Percentiles rank a stretch among this genome's conserved stretches.
These are phyloP conservation scores for Raffaelea albimanens DNA, from an alignment of 2,329 filamentous ascomycete species.

Conservation along the genomic window DNA sequence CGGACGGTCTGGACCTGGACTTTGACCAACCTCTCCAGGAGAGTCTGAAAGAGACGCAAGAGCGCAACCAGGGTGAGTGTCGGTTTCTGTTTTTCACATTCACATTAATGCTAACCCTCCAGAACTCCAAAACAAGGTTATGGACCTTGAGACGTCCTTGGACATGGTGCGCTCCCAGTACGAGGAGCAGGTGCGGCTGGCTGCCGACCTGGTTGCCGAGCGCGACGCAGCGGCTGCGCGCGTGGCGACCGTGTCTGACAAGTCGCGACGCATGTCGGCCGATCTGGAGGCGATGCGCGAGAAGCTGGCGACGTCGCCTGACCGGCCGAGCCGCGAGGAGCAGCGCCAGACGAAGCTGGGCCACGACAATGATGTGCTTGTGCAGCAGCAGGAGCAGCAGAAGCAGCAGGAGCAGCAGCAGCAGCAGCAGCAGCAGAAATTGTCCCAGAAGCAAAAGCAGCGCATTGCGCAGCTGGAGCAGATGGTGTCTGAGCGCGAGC, in stretches of 20 bases:
- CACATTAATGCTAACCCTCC: neutral
- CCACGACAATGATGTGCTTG: neutral
- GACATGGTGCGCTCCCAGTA: slow-evolving; percentile 7
- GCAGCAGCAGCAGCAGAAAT: neutral
- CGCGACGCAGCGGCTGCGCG: slow-evolving; percentile 8
- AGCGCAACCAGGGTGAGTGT: slow-evolving; percentile 10
- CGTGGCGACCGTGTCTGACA: slow-evolving; percentile 2
- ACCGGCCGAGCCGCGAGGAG: too few relatives aligned
- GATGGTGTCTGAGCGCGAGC: slow-evolving; percentile 13
- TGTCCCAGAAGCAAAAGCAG: neutral
- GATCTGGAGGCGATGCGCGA: slow-evolving; percentile 9
- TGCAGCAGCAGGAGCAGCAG: neutral
- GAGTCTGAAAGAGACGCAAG: slow-evolving; percentile 5
- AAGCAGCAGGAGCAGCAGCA: neutral
- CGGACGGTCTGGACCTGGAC: slow-evolving; percentile 4
- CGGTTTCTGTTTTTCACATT: neutral
- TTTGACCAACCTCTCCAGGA: slow-evolving; percentile 4
- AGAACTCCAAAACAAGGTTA: slow-evolving; percentile 8
- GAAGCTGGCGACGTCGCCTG: slow-evolving; percentile 2
- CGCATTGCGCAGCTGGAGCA: slow-evolving; percentile 13
- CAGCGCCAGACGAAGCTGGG: too few relatives aligned
- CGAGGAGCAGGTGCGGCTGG: slow-evolving; percentile 6
- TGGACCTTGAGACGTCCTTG: slow-evolving; percentile 11
- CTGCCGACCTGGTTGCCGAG: slow-evolving; percentile 1
- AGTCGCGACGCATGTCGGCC: slow-evolving; percentile 4